phyloP scores from a whole-genome alignment of 2,329 filamentous ascomycete species.

The Hypomyces rosellus region DNA sequence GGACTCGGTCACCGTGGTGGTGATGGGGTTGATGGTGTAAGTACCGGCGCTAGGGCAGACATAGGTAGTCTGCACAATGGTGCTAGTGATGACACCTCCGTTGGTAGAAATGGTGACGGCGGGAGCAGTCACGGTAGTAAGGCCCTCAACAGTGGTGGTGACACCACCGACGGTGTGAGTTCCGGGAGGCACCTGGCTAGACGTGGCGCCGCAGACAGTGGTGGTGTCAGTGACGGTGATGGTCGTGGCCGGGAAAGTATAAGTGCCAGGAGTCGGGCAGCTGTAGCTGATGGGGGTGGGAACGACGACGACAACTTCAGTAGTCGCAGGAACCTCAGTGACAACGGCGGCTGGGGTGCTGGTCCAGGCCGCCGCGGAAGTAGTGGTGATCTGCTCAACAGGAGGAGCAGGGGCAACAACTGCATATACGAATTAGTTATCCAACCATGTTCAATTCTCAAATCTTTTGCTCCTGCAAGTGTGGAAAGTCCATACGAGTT shows the following conservation, averaged over 20 bases:
- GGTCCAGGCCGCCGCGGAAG: constrained; percentile 9
- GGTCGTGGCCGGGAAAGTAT: constrained; percentile 70
- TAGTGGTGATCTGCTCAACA: constrained; percentile 17
- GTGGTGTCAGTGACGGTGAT: constrained; percentile 60
- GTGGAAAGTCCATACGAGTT: constrained; percentile 45
- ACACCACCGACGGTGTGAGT: constrained; percentile 66
- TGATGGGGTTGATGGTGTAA: constrained; percentile 67
- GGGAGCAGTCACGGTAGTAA: constrained; percentile 64
- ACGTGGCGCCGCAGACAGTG: constrained; percentile 58
- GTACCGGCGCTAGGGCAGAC: constrained; percentile 68
- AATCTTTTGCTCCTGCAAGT: not conserved
- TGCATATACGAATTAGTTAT: constrained; percentile 18
- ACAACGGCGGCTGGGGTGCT: constrained; percentile 15
- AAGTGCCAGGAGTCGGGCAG: constrained; percentile 62
- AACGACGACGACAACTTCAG: constrained; percentile 40
- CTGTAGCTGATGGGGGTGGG: constrained; percentile 47
- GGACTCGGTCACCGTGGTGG: constrained; percentile 50
- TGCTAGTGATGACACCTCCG: constrained; percentile 54
- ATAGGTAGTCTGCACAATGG: constrained; percentile 63
- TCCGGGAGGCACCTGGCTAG: constrained; percentile 56
- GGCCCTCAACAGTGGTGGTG: constrained; percentile 60
- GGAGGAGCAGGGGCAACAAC: constrained; percentile 32
- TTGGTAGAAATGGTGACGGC: constrained; percentile 58
- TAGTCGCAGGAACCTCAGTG: constrained; percentile 25
- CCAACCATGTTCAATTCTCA: not conserved